Conservation (phyloP, 352 stramenopile species). For the Pythium myriotylum region DNA sequence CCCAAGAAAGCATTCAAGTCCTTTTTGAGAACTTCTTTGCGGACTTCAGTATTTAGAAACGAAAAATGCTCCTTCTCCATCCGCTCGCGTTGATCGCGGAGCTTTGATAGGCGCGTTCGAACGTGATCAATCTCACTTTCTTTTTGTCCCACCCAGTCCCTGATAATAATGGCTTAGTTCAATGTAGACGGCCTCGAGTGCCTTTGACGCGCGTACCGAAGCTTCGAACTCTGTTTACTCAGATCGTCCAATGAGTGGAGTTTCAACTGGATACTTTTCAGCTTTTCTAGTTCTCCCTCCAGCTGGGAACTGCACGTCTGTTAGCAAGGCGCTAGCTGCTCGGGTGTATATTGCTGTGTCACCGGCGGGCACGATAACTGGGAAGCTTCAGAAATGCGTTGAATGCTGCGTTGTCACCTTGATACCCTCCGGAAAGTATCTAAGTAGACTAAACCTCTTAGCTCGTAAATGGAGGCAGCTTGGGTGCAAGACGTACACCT, state of each 20-base stretch:
- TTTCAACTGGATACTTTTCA: slow-evolving; percentile 2
- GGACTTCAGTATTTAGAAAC: slow-evolving; percentile 6
- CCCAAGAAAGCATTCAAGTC: slow-evolving; percentile 5
- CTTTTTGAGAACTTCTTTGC: slow-evolving; percentile 1
- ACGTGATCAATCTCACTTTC: slow-evolving; percentile 1
- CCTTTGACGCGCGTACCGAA: not conserved
- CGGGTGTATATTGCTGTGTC: not conserved
- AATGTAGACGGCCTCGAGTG: not conserved
- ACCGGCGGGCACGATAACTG: too few species aligned
- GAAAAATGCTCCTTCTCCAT: slow-evolving; percentile 6
- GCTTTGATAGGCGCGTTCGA: not conserved
- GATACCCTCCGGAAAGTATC: slow-evolving; percentile 13
- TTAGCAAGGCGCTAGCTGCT: not conserved
- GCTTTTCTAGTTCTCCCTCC: not conserved
- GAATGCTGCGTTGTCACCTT: slow-evolving; percentile 6
- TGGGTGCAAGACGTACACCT: slow-evolving; percentile 22
- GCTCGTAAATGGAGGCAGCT: too few species aligned
- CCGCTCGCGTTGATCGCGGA: not conserved
- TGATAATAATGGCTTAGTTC: not conserved
- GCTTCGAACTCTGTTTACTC: not conserved
- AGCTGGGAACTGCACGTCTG: not conserved
- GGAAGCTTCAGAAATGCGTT: slow-evolving; percentile 11
- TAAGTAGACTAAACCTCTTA: not conserved
- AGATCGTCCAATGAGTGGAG: not conserved
- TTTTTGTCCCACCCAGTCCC: not conserved